phyloP scores from a whole-genome alignment of 2,329 filamentous ascomycete genomes.

The Byssochlamys sp. region DNA sequence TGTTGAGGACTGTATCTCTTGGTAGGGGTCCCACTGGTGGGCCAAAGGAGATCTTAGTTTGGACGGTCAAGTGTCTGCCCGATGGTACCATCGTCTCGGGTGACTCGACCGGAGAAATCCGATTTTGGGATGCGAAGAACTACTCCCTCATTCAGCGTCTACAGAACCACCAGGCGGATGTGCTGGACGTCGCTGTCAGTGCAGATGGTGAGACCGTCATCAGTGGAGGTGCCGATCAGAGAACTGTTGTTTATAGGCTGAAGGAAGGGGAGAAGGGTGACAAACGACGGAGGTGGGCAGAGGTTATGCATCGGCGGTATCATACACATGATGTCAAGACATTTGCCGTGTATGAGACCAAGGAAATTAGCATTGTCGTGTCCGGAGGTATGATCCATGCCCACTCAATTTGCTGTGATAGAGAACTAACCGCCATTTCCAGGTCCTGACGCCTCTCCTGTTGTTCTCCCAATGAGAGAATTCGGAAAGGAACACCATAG shows the following conservation, averaged over 20 bases:
- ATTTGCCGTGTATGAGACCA: slow-evolving; percentile 80
- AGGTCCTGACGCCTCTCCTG: slow-evolving; percentile 78
- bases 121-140: slow-evolving; percentile 87
- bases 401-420: not conserved
- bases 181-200: slow-evolving; percentile 76
- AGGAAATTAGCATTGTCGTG: slow-evolving; percentile 72
- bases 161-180: slow-evolving; percentile 78
- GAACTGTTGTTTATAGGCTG: slow-evolving; percentile 72
- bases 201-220: slow-evolving; percentile 71
- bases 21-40: slow-evolving; percentile 68
- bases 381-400: slow-evolving; percentile 64
- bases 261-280: slow-evolving; percentile 40
- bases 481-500: slow-evolving; percentile 73
- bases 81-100: slow-evolving; percentile 87
- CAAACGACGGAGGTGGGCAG: slow-evolving; percentile 62
- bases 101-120: slow-evolving; percentile 85
- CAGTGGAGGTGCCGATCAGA: slow-evolving; percentile 83
- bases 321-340: slow-evolving; percentile 93
- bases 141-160: slow-evolving; percentile 81
- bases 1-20: slow-evolving; percentile 73
- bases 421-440: slow-evolving; percentile 20
- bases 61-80: slow-evolving; percentile 80
- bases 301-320: slow-evolving; percentile 74
- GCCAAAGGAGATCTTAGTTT: slow-evolving; percentile 77
- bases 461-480: slow-evolving; percentile 69